Percentiles rank a stretch among this genome's conserved stretches.
Evolutionary conservation across 75 land plant genomes (phyloP).

Genomic region (Pinus tabuliformis): DNA sequence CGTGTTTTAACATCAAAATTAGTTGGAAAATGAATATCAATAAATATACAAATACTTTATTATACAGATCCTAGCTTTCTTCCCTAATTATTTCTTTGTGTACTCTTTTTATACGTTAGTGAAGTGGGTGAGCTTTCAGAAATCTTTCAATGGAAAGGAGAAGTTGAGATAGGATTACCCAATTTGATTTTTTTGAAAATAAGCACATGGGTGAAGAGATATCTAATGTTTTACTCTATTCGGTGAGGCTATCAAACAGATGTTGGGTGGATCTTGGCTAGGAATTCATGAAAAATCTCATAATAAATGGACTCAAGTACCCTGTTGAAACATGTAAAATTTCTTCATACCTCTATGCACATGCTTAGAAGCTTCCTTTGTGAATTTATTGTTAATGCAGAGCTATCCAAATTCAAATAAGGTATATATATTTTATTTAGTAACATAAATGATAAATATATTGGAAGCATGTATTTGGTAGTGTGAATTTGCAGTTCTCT

Average conservation of each 20-base stretch:
- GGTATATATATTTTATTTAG: no score
- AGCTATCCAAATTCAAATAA: no score
- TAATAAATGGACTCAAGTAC: conserved; percentile 66
- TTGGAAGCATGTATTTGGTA: no score
- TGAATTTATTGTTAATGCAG: no score
- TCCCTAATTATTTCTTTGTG: neutral
- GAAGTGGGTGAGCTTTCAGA: conserved; percentile 89
- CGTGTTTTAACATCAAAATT: no score
- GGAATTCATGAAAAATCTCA: conserved; percentile 55
- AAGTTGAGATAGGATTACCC: conserved; percentile 71
- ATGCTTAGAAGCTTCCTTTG: no score
- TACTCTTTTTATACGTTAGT: conserved; percentile 50
- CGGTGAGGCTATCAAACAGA: conserved; percentile 65
- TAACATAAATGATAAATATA: no score
- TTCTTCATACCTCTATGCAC: no score
- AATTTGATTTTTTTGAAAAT: conserved; percentile 64
- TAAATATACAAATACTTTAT: no score
- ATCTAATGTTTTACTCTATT: conserved; percentile 77
- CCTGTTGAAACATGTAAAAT: conserved; percentile 34
- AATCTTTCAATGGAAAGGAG: conserved; percentile 89
- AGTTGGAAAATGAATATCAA: no score
- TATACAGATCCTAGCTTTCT: no score
- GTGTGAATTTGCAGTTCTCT: no score
- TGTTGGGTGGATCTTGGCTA: conserved; percentile 77
- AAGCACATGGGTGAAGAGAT: conserved; percentile 84